phyloP scores from a whole-genome alignment of 768 basidiomycete genomes.

The Saitozyma sp. region DNA sequence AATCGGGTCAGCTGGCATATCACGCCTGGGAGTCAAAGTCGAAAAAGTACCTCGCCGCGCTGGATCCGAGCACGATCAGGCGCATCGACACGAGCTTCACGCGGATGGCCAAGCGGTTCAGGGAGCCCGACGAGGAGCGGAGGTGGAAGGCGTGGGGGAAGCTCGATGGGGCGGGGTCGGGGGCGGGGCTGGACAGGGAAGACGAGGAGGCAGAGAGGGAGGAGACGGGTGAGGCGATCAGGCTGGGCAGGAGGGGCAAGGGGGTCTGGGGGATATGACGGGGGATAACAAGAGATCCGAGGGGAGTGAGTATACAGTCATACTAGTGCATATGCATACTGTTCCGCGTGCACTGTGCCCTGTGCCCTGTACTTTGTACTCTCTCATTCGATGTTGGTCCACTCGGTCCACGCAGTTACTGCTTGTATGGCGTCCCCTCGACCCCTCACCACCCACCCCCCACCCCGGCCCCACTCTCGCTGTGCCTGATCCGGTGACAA shows the following conservation, averaged over 20 bases:
- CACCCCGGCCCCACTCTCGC: no score
- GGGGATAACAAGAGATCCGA: no score
- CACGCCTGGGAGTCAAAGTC: conserved; percentile 53
- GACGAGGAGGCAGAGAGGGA: conserved; percentile 18
- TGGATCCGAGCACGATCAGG: conserved; percentile 44
- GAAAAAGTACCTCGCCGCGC: conserved; percentile 34
- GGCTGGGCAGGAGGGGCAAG: neutral
- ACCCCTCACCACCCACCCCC: no score
- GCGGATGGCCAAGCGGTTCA: conserved; percentile 38
- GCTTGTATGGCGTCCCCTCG: no score
- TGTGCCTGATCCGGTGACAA: no score
- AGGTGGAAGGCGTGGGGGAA: conserved; percentile 15
- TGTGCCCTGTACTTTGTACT: no score
- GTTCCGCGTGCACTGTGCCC: no score
- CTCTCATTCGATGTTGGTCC: no score
- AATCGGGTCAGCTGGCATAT: conserved; percentile 44
- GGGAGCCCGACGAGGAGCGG: conserved; percentile 30
- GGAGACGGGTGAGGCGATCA: conserved; percentile 2
- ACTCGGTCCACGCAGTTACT: no score
- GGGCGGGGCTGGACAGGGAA: conserved; percentile 3
- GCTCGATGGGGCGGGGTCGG: conserved; percentile 7
- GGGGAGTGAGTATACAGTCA: no score
- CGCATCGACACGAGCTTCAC: conserved; percentile 44
- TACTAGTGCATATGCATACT: no score
- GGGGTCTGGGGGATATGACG: neutral